phyloP scores from a whole-genome alignment of 371 early-diverging fungal species.

The Mortierella sp. region DNA sequence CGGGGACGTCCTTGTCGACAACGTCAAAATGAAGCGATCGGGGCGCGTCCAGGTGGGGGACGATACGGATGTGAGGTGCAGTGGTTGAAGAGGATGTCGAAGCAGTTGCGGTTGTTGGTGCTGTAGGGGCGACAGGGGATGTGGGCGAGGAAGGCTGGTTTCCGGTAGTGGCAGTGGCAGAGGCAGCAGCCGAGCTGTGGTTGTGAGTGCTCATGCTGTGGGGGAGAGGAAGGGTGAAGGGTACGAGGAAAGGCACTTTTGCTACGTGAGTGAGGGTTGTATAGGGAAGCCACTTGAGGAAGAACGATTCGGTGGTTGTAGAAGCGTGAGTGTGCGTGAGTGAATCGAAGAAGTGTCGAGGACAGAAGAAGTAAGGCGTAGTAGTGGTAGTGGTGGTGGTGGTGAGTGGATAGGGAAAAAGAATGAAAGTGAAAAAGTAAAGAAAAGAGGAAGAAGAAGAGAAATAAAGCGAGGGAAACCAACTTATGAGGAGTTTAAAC shows the following conservation, averaged over 20 bases:
- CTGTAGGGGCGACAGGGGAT: slow-evolving; percentile 3
- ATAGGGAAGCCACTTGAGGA: neutral
- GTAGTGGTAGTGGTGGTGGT: neutral
- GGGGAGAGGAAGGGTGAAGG: slow-evolving; percentile 16
- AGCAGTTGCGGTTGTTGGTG: slow-evolving; percentile 2
- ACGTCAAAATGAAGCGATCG: slow-evolving; percentile 86
- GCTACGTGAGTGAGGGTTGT: neutral
- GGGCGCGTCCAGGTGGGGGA: slow-evolving; percentile 83
- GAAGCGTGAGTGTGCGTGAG: neutral
- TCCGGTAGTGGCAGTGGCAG: neutral
- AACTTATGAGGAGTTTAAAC: neutral
- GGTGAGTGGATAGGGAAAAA: neutral
- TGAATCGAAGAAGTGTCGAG: slow-evolving; percentile 5
- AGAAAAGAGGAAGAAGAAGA: neutral
- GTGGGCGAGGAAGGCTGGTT: slow-evolving; percentile 13
- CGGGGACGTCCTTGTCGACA: slow-evolving; percentile 84
- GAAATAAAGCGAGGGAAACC: neutral
- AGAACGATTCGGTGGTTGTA: neutral
- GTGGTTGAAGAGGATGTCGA: slow-evolving; percentile 7
- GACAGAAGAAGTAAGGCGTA: neutral
- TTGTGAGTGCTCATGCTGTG: slow-evolving; percentile 24
- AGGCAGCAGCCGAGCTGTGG: neutral
- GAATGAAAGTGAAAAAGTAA: neutral
- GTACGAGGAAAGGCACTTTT: slow-evolving; percentile 36
- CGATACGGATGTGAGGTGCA: slow-evolving; percentile 81